A percentile compares a stretch with the other conserved stretches of the same genome.
phyloP scores from a whole-genome alignment of 192 early-diverging fungal species.

The Linnemannia zychae region DNA sequence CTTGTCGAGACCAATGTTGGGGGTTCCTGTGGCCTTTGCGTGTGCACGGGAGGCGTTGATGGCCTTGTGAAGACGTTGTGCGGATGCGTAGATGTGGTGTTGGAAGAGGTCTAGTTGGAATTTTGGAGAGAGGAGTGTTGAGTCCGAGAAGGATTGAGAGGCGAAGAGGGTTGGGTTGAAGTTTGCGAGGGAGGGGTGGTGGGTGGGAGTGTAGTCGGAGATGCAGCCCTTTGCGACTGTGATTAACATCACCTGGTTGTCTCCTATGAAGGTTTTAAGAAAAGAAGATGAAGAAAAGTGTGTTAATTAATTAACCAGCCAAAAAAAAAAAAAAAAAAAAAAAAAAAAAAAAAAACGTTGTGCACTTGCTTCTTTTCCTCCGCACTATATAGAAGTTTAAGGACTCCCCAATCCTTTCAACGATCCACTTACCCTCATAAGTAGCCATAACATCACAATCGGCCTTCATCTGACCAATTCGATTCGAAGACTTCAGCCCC shows the following conservation, averaged over 20 bases:
- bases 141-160: conserved; percentile 9
- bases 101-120: conserved; percentile 26
- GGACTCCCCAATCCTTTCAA: no score
- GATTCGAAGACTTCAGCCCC: conserved; percentile 21
- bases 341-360: no score
- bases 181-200: not conserved
- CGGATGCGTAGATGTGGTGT: conserved; percentile 12
- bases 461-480: conserved; percentile 28
- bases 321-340: no score
- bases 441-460: conserved; percentile 28
- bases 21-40: not conserved
- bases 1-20: not conserved
- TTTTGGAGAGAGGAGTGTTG: conserved; percentile 15
- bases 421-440: conserved; percentile 20
- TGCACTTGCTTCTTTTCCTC: no score
- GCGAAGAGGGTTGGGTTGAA: conserved; percentile 12
- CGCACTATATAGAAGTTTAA: no score
- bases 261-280: not conserved
- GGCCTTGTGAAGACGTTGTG: conserved; percentile 5
- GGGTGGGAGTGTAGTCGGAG: not conserved
- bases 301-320: not conserved
- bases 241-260: conserved; percentile 30
- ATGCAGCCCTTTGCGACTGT: conserved; percentile 23
- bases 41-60: not conserved
- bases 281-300: not conserved